Evolutionary conservation across 495 filamentous ascomycete genomes (phyloP).

Genomic region (Penicillium verhagenii): DNA sequence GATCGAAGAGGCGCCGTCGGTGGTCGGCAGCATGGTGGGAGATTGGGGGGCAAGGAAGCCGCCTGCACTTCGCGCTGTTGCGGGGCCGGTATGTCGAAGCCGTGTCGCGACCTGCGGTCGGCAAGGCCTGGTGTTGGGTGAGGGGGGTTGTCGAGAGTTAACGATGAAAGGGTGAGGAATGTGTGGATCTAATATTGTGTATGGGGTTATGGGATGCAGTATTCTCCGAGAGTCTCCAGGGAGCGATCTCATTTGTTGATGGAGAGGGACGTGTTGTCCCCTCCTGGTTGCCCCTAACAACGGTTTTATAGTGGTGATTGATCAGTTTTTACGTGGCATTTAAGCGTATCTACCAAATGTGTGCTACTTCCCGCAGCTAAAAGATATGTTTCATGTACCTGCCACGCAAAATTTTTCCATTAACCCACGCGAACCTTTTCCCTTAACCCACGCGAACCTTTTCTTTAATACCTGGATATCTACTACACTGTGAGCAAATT

Average conservation of each 20-base stretch:
- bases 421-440: neutral
- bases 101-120: slow-evolving; percentile 23
- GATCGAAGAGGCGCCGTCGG: slow-evolving; percentile 68
- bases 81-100: slow-evolving; percentile 23
- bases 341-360: neutral
- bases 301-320: slow-evolving; percentile 12
- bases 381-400: slow-evolving; percentile 9
- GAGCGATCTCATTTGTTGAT: slow-evolving; percentile 39
- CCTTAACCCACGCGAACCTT: too few species aligned
- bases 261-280: slow-evolving; percentile 27
- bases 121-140: slow-evolving; percentile 14
- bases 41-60: slow-evolving; percentile 10
- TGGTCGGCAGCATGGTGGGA: slow-evolving; percentile 53
- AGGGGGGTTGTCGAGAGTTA: slow-evolving; percentile 15
- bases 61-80: slow-evolving; percentile 16
- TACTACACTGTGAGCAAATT: too few species aligned
- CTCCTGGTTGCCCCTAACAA: slow-evolving; percentile 42
- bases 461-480: too few species aligned
- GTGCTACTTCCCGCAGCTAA: neutral
- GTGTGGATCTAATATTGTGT: slow-evolving; percentile 27
- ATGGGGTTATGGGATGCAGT: slow-evolving; percentile 31
- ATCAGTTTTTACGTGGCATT: slow-evolving; percentile 10
- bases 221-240: slow-evolving; percentile 31
- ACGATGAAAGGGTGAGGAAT: slow-evolving; percentile 28
- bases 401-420: neutral